Conservation (phyloP, 768 basidiomycete genomes). For the Suillus weaverae region DNA sequence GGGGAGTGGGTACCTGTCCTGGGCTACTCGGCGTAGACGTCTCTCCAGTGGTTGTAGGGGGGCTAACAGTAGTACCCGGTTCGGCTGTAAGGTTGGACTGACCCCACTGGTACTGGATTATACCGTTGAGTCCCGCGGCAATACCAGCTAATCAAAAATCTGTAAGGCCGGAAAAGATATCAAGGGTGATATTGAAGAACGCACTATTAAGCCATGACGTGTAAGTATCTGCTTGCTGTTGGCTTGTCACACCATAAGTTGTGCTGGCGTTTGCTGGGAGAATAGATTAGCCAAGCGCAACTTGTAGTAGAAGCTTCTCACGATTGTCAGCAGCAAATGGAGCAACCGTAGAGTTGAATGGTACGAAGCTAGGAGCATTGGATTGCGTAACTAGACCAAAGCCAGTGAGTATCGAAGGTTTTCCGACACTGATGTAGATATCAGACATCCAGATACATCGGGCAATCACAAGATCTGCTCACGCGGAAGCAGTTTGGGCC, state of each 20-base stretch:
- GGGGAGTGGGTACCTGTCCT: slow-evolving; percentile 32
- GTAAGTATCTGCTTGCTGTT: slow-evolving; percentile 55
- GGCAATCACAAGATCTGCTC: slow-evolving; percentile 19
- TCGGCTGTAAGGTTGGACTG: slow-evolving; percentile 49
- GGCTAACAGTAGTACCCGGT: slow-evolving; percentile 46
- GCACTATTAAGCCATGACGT: slow-evolving; percentile 51
- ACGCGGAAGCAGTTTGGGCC: slow-evolving; percentile 45
- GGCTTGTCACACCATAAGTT: slow-evolving; percentile 50
- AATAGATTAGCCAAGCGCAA: neutral
- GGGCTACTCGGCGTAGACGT: neutral
- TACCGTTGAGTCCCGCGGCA: slow-evolving; percentile 32
- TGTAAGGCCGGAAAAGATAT: neutral
- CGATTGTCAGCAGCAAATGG: slow-evolving; percentile 40
- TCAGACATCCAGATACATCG: slow-evolving; percentile 9
- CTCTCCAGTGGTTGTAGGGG: slow-evolving; percentile 24
- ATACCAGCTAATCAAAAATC: slow-evolving; percentile 38
- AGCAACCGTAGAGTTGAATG: slow-evolving; percentile 54
- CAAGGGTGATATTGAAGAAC: slow-evolving; percentile 12
- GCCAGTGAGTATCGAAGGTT: slow-evolving; percentile 52
- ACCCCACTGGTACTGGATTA: slow-evolving; percentile 48
- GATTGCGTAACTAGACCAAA: slow-evolving; percentile 65
- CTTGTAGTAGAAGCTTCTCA: slow-evolving; percentile 12
- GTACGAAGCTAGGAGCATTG: slow-evolving; percentile 55
- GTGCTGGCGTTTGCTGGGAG: slow-evolving; percentile 16
- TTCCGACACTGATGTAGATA: slow-evolving; percentile 42